Conservation (phyloP, 331 rosid genomes). For the Telfairia occidentalis region DNA sequence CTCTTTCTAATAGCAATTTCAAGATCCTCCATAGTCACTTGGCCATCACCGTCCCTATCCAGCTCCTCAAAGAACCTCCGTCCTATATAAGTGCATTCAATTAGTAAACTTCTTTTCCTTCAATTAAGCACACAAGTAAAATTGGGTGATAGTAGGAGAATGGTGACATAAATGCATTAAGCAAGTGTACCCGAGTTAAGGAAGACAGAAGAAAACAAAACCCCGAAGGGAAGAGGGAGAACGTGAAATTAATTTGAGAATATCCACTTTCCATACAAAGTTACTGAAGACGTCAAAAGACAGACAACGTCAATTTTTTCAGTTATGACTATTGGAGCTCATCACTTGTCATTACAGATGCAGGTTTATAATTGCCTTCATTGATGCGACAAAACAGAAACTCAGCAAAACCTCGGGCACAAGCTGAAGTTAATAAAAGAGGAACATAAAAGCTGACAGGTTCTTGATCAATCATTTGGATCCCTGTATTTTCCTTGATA, state of each 20-base stretch:
- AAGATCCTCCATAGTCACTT: constrained; percentile 84
- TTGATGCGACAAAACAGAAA: background rate
- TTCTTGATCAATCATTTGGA: background rate
- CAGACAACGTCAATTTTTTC: background rate
- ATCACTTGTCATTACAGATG: background rate
- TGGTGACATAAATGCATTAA: background rate
- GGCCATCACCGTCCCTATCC: constrained; percentile 96
- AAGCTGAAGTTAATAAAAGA: background rate
- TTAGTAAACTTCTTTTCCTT: background rate
- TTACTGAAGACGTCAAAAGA: background rate
- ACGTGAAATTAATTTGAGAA: background rate
- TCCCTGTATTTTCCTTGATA: background rate
- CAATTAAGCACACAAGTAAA: background rate
- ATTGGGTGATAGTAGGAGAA: background rate
- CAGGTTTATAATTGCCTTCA: background rate
- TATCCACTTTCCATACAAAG: background rate
- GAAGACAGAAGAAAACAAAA: background rate
- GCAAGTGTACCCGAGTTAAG: background rate
- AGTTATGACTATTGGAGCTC: background rate
- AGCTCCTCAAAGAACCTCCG: constrained; percentile 95
- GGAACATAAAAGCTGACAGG: background rate
- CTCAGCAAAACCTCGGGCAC: background rate
- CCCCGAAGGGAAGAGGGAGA: background rate
- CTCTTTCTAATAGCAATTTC: constrained; percentile 83
- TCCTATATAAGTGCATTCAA: constrained; percentile 36